These are phyloP conservation scores for Mycena amicta DNA, from an alignment of 768 basidiomycete genomes.

Conservation along the genomic window DNA sequence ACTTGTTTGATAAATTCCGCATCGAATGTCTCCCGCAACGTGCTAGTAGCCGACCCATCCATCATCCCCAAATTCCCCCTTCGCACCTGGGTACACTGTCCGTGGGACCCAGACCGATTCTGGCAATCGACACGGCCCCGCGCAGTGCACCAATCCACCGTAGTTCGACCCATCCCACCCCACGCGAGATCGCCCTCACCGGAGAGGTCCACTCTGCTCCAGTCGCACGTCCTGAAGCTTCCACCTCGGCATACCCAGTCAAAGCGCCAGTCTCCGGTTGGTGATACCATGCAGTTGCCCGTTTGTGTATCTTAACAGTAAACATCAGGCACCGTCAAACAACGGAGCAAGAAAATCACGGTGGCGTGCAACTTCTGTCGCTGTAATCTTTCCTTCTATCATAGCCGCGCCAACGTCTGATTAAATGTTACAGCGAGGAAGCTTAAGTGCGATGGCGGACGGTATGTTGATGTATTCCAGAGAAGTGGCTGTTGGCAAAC, in stretches of 20 bases:
- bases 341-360: slow-evolving; percentile 82
- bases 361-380: slow-evolving; percentile 92
- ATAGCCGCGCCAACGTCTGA: slow-evolving; percentile 18
- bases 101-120: slow-evolving; percentile 54
- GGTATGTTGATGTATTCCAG: slow-evolving; percentile 26
- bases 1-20: slow-evolving; percentile 79
- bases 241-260: slow-evolving; percentile 36
- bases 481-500: not conserved
- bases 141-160: slow-evolving; percentile 45
- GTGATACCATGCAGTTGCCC: slow-evolving; percentile 14
- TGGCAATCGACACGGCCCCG: slow-evolving; percentile 64
- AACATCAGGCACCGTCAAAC: slow-evolving; percentile 57
- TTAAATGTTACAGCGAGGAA: slow-evolving; percentile 63
- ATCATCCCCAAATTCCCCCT: slow-evolving; percentile 36
- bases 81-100: slow-evolving; percentile 49
- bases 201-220: slow-evolving; percentile 46
- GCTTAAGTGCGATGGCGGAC: slow-evolving; percentile 85
- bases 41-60: slow-evolving; percentile 49
- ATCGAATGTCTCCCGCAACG: slow-evolving; percentile 56
- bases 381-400: slow-evolving; percentile 48
- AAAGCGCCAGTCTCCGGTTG: slow-evolving; percentile 33
- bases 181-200: slow-evolving; percentile 50
- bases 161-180: slow-evolving; percentile 46
- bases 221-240: slow-evolving; percentile 48
- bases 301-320: slow-evolving; percentile 20